Base-by-base conservation (phyloP, 164 flowering plant genomes). In the Brasenia schreberi region DNA sequence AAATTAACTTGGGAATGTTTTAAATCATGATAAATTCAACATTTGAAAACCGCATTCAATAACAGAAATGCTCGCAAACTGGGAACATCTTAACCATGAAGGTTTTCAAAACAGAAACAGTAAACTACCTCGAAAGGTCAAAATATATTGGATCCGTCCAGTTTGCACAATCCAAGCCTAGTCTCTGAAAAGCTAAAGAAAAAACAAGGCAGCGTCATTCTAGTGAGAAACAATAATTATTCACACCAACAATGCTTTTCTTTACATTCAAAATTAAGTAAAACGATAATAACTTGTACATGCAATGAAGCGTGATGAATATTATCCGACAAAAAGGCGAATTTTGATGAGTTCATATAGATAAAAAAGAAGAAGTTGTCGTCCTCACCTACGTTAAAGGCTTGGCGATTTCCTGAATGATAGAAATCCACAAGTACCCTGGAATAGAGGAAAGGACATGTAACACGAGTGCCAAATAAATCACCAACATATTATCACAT, bases 81-180 rank as follows among this genome's bases (percentile, higher is more conserved):
- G 12, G 27, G 7, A 45, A 2, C 53, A 45, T 45, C 53, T 45
- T 45, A 5, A 45, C 7, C 53, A 45, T 45, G 53, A 45, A 45
- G 53, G 3, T 2, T 23, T 23, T 23, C 27, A 23, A 23, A 45
- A 42, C 10, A 19, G 63, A 65, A 61, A 49, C 10, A 76, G 61
- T 65, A 49, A 73, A 69, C 71, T 45, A 94, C 98, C 93, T 94
- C 68, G 83, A 65, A 76, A 94, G 97, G 68, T 94, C 98, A 58
- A 73, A 17, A 72, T 94, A 94, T 68, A 94, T 77, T 27, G 98
- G 96, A 70, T 86, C 83, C 10, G 82, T 79, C 97, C 97, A 90
- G 72, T 85, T 89, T 65, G 98, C 98, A 81, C 98, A 94, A 74
- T 94, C 98, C 76, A 94, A 80, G 43, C 92, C 96, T 68, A 89